These are phyloP conservation scores for Cyphellophora attinorum DNA, from an alignment of 2,329 filamentous ascomycete genomes.

Conservation along the genomic window DNA sequence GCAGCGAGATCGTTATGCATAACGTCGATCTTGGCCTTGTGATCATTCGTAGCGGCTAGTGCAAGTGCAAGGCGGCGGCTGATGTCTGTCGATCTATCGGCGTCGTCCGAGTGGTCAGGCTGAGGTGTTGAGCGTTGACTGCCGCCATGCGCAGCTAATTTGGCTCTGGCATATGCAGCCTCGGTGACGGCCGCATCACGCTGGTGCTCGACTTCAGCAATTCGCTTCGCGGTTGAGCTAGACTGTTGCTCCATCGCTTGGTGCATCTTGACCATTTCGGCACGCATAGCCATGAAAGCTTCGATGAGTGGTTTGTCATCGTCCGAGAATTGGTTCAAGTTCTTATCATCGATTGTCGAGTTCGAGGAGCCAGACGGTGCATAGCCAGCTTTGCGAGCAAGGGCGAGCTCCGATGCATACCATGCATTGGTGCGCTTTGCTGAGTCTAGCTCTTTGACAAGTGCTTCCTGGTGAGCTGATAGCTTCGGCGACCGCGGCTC, in stretches of 20 bases:
- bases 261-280: conserved; percentile 83
- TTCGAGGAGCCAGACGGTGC: conserved; percentile 59
- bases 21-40: conserved; percentile 67
- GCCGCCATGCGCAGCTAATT: conserved; percentile 68
- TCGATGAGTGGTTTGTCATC: conserved; percentile 89
- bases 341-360: conserved; percentile 65
- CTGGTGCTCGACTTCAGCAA: conserved; percentile 91
- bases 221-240: conserved; percentile 71
- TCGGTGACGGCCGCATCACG: conserved; percentile 89
- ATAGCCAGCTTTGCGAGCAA: conserved; percentile 87
- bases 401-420: conserved; percentile 89
- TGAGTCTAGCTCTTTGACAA: conserved; percentile 79
- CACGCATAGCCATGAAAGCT: conserved; percentile 81
- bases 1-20: conserved; percentile 63
- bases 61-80: conserved; percentile 74
- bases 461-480: conserved; percentile 44
- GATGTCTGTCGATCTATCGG: conserved; percentile 63
- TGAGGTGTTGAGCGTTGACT: conserved; percentile 42
- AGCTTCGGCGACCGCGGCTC: conserved; percentile 36
- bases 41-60: conserved; percentile 66
- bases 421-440: conserved; percentile 83
- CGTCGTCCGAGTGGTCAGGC: conserved; percentile 47
- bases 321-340: conserved; percentile 73
- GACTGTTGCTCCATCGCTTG: conserved; percentile 82
- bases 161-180: conserved; percentile 90